Conservation (phyloP, 139 green algal genomes). For the Coelastrella sp. region DNA sequence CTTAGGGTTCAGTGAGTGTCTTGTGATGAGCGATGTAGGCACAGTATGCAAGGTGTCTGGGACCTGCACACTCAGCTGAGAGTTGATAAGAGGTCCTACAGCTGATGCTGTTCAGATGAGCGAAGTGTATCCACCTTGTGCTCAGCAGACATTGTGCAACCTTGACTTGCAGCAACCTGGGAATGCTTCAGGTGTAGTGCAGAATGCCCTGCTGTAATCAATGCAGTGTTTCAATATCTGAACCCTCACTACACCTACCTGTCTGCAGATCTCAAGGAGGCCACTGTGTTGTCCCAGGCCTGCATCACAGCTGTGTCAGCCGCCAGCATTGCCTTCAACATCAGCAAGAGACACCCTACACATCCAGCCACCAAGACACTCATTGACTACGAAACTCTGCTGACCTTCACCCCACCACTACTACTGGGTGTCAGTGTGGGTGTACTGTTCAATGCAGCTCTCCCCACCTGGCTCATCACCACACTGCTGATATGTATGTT, state of each 20-base stretch:
- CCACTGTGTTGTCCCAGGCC: constrained; percentile 38
- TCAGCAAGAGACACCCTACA: constrained; percentile 31
- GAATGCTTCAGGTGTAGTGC: too few relatives aligned
- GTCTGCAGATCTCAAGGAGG: constrained; percentile 36
- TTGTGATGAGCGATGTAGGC: too few relatives aligned
- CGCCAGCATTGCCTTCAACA: constrained; percentile 40
- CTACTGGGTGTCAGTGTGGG: constrained; percentile 36
- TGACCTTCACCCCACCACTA: constrained; percentile 42
- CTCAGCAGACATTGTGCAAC: too few relatives aligned
- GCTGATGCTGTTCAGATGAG: too few relatives aligned
- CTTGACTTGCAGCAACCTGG: too few relatives aligned
- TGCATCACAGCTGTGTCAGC: constrained; percentile 36
- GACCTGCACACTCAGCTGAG: not conserved
- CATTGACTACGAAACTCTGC: constrained; percentile 28
- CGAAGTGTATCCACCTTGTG: too few relatives aligned
- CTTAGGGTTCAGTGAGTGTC: constrained; percentile 21
- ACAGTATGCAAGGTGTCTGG: not conserved
- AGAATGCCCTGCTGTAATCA: not conserved
- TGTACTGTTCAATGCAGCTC: constrained; percentile 30
- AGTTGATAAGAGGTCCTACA: too few relatives aligned
- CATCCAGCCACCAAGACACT: constrained; percentile 28
- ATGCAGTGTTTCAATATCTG: not conserved
- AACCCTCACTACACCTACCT: not conserved
- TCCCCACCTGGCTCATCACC: constrained; percentile 45
- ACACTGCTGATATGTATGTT: constrained; percentile 26